Evolutionary conservation across 2,329 filamentous ascomycete genomes (phyloP), one percentile per base, ranked within the genome.

Genomic region (Aspergillus sp.): DNA sequence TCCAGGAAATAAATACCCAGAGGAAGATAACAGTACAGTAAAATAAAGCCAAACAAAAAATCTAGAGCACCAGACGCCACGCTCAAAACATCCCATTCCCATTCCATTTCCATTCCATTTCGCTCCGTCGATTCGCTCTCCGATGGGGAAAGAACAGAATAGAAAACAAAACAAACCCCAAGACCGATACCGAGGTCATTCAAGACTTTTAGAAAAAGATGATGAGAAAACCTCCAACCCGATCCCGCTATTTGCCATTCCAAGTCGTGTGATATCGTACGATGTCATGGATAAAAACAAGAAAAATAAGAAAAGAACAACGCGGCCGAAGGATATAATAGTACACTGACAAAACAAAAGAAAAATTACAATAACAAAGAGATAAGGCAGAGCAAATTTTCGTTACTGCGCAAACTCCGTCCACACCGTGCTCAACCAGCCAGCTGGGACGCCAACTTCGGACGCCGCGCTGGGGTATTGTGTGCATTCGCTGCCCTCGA

Each of bases 361-460:
- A 41, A 45, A n/a, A 22, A 22, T n/a, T n/a, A 47, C 26, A 44
- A 39, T 20, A 15, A 34, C 12, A 48, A n/a, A n/a, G n/a, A n/a
- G n/a, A n/a, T n/a, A n/a, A n/a, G 36, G n/a, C 20, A 44, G 2
- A n/a, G 13, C 12, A 20, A 9, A n/a, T 18, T 38, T 39, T 53
- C n/a, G 34, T 62, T 62, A 73, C 26, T 68, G 66, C n/a, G 57
- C 20, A 30, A 71, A 70, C 15, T 71, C 69, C 6, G 63, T 62
- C 73, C 73, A 76, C 2, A 76, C 62, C 0, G 70, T 64, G 57
- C 67, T 74, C 22, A 76, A 56, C 73, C 73, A 76, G 17, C 73
- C 72, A 13, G 65, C 51, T 1, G 71, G 69, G 30, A 69, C 63
- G 6, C 71, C 71, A 6, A 70, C 61, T 49, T 73, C 72, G 1